phyloP scores from a whole-genome alignment of 805 yeast genomes.

The Candida krabiensis region DNA sequence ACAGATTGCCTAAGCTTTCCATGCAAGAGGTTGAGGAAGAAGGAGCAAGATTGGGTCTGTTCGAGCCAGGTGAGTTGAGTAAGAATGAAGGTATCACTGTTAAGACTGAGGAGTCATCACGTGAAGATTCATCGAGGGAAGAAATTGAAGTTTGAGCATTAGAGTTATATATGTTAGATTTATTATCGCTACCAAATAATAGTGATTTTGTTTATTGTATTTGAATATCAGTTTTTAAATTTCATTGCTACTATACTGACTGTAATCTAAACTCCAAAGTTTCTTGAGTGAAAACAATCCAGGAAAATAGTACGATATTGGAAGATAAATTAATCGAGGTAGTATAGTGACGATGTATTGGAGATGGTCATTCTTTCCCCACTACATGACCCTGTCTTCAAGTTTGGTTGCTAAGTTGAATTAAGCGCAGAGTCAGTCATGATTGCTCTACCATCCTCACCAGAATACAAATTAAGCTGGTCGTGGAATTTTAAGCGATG shows the following conservation, averaged over 20 bases:
- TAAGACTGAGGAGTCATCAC: not conserved
- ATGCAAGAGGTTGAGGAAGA: slow-evolving; percentile 59
- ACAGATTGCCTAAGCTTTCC: slow-evolving; percentile 59
- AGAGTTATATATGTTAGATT: not conserved
- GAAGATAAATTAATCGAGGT: too few species aligned
- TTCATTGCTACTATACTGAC: not conserved
- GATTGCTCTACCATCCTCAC: not conserved
- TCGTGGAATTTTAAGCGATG: too few species aligned
- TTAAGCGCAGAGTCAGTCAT: not conserved
- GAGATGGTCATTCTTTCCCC: not conserved
- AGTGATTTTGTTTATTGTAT: not conserved
- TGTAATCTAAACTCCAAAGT: not conserved
- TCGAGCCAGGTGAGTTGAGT: slow-evolving; percentile 11
- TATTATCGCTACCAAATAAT: not conserved
- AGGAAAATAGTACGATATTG: not conserved
- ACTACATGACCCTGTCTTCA: not conserved
- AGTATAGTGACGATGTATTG: too few species aligned
- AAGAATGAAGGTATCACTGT: too few species aligned
- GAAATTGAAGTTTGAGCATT: not conserved
- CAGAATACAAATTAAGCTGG: slow-evolving; percentile 5
- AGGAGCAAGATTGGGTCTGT: slow-evolving; percentile 56
- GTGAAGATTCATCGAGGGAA: not conserved
- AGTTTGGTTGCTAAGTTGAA: not conserved
- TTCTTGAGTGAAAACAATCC: not conserved
- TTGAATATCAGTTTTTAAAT: not conserved